Evolutionary conservation across 345 rosid genomes (phyloP), one percentile per base, ranked within the genome.

Genomic region (Tarenaya hassleriana): DNA sequence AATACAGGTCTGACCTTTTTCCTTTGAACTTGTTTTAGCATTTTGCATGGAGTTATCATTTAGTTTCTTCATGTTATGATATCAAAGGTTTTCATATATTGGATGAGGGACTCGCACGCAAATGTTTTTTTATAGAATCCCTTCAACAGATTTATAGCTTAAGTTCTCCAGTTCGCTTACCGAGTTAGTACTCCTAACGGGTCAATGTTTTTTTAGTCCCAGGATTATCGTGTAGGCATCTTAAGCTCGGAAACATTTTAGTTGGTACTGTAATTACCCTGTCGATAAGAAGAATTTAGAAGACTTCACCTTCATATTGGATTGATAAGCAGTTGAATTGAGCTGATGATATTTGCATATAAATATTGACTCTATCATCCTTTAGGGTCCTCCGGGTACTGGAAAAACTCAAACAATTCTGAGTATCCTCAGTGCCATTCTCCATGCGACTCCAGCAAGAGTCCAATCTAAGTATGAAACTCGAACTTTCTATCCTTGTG

Each of bases 321-420:
- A 52, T 58, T 39, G 50, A 58, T 16, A 39, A 45, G 49, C 21
- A 44, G 40, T 45, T 58, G 53, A 51, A 16, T 37, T 42, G 20
- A 52, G 16, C 18, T 43, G 20, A 33, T n/a, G 1, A 38, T 27
- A 34, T 13, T 40, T 52, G 47, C 40, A 52, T 59, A 40, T 0
- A 3, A 34, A 21, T 41, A 47, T 34, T 55, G 49, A 42, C 7
- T 55, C 24, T 17, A 32, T 55, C 27, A 19, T 69, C 63, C 51
- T 72, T 39, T 66, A 91, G 98, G 98, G 98, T 8, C 98, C 98
- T 32, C 98, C 98, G 51, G 98, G 98, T 65, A 92, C 96, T 7
- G 98, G 98, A 56, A 92, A 92, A 70, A 92, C 96, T 44, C 95
- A 92, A 77, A 88, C 98, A 29, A 88, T 92, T 69, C 90, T 92